Percentiles rank a stretch among this genome's conserved stretches.
Evolutionary conservation across 108 stramenopile genomes (phyloP).

Genomic region (Cyclotella sp.): DNA sequence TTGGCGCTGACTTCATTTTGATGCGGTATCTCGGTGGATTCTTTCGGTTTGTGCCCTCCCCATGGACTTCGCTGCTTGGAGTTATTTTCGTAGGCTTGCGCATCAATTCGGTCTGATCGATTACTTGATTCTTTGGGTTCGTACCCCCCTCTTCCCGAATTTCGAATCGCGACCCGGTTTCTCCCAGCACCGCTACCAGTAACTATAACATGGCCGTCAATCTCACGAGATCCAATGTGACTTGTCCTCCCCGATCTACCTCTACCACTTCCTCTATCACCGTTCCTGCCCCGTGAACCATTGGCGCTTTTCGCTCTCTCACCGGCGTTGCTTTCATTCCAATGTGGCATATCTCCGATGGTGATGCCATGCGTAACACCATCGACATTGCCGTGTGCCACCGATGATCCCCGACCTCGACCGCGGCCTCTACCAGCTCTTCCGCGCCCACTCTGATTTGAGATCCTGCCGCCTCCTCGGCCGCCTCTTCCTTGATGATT

Average conservation of each 20-base stretch:
- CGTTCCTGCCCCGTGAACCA: not conserved
- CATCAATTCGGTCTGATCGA: too few relatives aligned
- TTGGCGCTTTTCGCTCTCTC: not conserved
- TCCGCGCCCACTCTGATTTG: not conserved
- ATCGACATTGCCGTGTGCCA: not conserved
- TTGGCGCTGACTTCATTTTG: too few relatives aligned
- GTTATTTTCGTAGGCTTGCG: too few relatives aligned
- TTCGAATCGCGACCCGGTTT: too few relatives aligned
- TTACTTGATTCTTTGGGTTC: too few relatives aligned
- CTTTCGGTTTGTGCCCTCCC: too few relatives aligned
- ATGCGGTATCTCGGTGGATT: too few relatives aligned
- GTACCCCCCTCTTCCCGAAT: too few relatives aligned
- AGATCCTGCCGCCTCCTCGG: not conserved
- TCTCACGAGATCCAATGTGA: not conserved
- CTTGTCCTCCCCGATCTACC: not conserved
- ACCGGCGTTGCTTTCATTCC: too few relatives aligned
- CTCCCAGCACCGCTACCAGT: not conserved
- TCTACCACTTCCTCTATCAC: slow-evolving; percentile 2
- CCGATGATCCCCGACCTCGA: not conserved
- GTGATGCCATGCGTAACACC: not conserved
- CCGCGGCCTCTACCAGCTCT: not conserved
- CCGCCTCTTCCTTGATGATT: not conserved
- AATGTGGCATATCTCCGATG: too few relatives aligned
- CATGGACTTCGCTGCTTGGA: too few relatives aligned
- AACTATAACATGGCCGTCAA: not conserved